phyloP scores from a whole-genome alignment of 2,329 filamentous ascomycete genomes.

The Cladosporium oxysporum region DNA sequence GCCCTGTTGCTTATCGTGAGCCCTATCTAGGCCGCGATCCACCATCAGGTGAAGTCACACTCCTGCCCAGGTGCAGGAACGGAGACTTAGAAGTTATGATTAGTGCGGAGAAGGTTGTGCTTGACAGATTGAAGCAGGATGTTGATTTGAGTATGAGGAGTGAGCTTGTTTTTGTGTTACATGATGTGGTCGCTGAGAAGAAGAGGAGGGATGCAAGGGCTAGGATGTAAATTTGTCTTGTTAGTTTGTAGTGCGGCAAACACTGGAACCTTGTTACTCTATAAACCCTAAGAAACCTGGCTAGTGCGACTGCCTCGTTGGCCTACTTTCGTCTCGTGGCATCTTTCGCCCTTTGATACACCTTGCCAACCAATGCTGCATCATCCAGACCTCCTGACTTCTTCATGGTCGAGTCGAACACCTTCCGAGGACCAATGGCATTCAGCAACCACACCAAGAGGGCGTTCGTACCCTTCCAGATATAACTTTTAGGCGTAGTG shows the following conservation, averaged over 20 bases:
- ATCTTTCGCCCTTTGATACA: not conserved
- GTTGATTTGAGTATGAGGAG: not conserved
- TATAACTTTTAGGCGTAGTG: not conserved
- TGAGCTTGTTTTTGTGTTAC: not conserved
- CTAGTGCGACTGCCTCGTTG: not conserved
- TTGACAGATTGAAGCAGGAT: constrained; percentile 12
- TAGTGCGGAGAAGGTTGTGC: constrained; percentile 11
- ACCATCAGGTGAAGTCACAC: constrained; percentile 16
- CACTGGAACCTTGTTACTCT: not conserved
- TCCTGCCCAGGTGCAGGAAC: constrained; percentile 16
- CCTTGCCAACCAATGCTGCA: not conserved
- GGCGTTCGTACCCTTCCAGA: not conserved
- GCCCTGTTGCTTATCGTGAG: not conserved
- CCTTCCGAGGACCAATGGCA: not conserved
- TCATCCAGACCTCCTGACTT: not conserved
- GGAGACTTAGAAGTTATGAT: constrained; percentile 23
- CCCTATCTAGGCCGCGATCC: constrained; percentile 17
- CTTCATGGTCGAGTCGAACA: not conserved
- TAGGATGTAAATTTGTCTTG: not conserved
- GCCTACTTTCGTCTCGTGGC: not conserved
- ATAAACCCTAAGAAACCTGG: not conserved
- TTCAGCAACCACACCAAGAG: not conserved
- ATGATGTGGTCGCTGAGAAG: constrained; percentile 16
- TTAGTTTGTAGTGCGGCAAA: not conserved
- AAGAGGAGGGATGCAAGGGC: not conserved